Base-by-base conservation (phyloP, 257 asterid genomes). In the Paulownia fortunei region DNA sequence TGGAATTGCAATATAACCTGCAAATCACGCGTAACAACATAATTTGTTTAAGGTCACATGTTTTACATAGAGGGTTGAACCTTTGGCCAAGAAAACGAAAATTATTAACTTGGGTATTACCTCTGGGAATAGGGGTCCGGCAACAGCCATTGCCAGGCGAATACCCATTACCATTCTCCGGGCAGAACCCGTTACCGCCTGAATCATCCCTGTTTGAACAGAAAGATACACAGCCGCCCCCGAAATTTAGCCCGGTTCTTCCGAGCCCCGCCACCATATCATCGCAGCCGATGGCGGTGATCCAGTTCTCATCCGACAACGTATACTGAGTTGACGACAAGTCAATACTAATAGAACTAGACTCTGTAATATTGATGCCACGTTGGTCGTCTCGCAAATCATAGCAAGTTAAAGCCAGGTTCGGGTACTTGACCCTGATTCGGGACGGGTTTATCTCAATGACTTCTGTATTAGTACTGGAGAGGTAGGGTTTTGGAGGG, bases 211-310 rank as follows among this genome's bases (percentile, higher is more conserved):
- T 0, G 72, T 6, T 6, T 49, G 1, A 52, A 36, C 83, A 80
- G 15, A 47, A 74, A 0, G 83, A 61, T 0, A 73, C 46, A 36
- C 83, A 80, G 0, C 83, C 83, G 24, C 74, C 80, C 74, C 52
- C 68, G 30, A 80, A 65, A 30, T 42, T 66, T 62, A 59, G 49
- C 47, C 59, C 47, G 12, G 76, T 68, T 6, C 0, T 24, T 1
- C 80, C 83, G 10, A 60, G 60, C 10, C 66, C 75, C 44, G 72
- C 60, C 24, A 64, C 37, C 44, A 76, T 21, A 23, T 80, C 83
- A 8, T 73, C 83, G 42, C 76, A 80, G 30, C 83, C 83, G 41
- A 80, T 21, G 66, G 75, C 79, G 23, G 78, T 80, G 76, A 80
- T 59, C 76, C 76, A 69, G 76, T 74, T 80, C 1, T 37, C 39